A percentile compares a stretch with the other conserved stretches of the same genome.
Conservation (phyloP, 345 rosid genomes). For the Balakata baccata region DNA sequence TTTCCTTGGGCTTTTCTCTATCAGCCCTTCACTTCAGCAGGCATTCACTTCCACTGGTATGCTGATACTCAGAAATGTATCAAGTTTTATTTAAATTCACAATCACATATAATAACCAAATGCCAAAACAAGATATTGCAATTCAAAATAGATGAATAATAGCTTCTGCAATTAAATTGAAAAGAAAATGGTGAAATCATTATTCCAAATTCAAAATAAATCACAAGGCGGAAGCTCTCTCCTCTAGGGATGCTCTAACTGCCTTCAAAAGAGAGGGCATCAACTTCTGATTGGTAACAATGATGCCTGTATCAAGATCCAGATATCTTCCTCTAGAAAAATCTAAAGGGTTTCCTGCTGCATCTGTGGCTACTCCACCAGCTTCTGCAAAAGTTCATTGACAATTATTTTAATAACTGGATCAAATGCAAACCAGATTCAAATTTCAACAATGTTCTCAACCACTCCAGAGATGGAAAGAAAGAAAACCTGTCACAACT, state of each 20-base stretch:
- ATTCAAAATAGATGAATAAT: no score
- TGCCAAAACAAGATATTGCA: no score
- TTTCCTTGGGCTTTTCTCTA: no score
- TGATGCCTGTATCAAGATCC: constrained; percentile 67
- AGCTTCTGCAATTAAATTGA: no score
- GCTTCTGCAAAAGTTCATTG: constrained; percentile 60
- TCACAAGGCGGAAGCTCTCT: constrained; percentile 59
- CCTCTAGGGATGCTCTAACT: constrained; percentile 65
- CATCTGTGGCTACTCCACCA: constrained; percentile 71
- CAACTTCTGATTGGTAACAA: constrained; percentile 71
- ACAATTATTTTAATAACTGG: constrained; percentile 4
- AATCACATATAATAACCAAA: no score
- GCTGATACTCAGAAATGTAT: no score
- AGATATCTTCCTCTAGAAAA: constrained; percentile 78
- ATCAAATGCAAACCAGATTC: not conserved
- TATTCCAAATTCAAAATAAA: constrained; percentile 5
- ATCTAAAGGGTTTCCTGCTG: constrained; percentile 69
- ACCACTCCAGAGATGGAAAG: not conserved
- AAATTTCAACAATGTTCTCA: not conserved
- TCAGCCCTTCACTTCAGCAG: no score
- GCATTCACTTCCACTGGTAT: no score
- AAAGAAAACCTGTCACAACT: constrained; percentile 66
- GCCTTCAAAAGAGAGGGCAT: constrained; percentile 80
- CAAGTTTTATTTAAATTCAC: no score
- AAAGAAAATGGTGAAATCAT: not conserved